phyloP scores from a whole-genome alignment of 257 asterid genomes.

The Solanum commersonii region DNA sequence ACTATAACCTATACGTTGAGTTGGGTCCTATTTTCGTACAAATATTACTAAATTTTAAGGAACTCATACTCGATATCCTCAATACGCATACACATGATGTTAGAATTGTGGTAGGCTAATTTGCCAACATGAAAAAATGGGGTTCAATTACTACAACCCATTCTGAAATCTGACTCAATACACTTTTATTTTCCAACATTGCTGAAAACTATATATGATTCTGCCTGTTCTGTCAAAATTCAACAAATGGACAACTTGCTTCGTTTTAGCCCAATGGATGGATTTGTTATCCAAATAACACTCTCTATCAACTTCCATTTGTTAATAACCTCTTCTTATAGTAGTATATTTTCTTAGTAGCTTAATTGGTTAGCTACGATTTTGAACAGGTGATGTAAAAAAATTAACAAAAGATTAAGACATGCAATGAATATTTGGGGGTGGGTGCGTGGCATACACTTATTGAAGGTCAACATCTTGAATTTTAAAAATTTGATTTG shows the following conservation, averaged over 20 bases:
- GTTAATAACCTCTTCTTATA: not conserved
- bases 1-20: not conserved
- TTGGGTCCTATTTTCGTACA: not conserved
- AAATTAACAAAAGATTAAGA: no score
- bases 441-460: not conserved
- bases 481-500: no score
- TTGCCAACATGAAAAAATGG: slow-evolving; percentile 10
- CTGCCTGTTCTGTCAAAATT: not conserved
- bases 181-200: not conserved
- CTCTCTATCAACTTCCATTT: not conserved
- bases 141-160: slow-evolving; percentile 1
- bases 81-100: not conserved
- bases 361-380: not conserved
- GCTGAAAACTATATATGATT: not conserved
- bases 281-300: not conserved
- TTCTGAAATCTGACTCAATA: not conserved
- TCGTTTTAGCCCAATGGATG: not conserved
- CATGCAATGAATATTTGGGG: not conserved
- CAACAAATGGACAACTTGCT: not conserved
- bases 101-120: not conserved
- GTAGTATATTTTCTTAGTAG: not conserved
- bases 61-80: not conserved
- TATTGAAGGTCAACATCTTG: not conserved
- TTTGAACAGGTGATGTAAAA: no score
- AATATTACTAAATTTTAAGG: not conserved